phyloP scores from a whole-genome alignment of 2,329 filamentous ascomycete genomes.

The Clarireedia paspali region DNA sequence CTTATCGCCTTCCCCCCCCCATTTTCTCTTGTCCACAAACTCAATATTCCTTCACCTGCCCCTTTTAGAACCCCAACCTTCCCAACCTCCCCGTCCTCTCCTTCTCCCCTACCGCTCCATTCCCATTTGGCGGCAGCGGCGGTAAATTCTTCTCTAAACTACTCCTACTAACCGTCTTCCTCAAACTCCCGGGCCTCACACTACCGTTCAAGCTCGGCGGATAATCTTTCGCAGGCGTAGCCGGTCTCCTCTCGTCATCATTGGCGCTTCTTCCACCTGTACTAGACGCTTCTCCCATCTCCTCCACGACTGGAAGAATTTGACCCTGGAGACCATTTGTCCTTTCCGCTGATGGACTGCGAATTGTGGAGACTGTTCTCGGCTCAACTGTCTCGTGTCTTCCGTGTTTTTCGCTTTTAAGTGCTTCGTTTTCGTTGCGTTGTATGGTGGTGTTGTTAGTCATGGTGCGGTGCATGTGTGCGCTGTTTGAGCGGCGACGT shows the following conservation, averaged over 20 bases:
- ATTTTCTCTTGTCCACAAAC: background rate
- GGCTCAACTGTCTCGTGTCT: constrained; percentile 25
- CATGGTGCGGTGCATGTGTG: constrained; percentile 16
- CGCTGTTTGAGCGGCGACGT: constrained; percentile 18
- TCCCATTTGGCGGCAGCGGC: constrained; percentile 38
- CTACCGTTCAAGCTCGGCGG: constrained; percentile 10
- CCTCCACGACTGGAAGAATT: constrained; percentile 78
- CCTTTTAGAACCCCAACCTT: background rate
- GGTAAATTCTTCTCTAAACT: constrained; percentile 55
- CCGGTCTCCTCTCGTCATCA: constrained; percentile 31
- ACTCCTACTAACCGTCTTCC: constrained; percentile 38
- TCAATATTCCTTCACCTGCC: background rate
- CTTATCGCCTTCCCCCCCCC: background rate
- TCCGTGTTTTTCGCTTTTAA: constrained; percentile 28
- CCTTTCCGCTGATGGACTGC: constrained; percentile 49
- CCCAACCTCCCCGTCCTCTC: background rate
- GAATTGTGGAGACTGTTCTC: constrained; percentile 45
- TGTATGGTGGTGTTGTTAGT: constrained; percentile 20
- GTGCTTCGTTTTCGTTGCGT: constrained; percentile 24
- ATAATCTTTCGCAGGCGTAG: constrained; percentile 17
- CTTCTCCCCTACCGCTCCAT: background rate
- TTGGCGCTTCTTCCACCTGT: constrained; percentile 50
- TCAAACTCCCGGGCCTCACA: constrained; percentile 1
- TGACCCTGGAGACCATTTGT: constrained; percentile 44
- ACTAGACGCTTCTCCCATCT: constrained; percentile 71